Conservation (phyloP, 1,139 yeast genomes). For the Candida sp. region DNA sequence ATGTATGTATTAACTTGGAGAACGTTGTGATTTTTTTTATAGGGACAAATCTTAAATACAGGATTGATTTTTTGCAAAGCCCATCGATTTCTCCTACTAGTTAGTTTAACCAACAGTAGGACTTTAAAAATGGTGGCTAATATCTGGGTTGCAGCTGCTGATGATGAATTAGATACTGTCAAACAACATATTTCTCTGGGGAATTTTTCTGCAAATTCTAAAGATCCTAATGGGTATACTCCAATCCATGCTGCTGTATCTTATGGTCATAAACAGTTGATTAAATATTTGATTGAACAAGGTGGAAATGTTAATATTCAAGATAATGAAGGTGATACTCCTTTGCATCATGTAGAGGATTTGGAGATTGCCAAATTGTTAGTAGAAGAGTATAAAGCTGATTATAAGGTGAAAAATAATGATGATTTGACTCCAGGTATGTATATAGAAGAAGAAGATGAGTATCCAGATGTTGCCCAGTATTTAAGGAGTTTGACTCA, state of each 20-base stretch:
- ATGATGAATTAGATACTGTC: conserved; percentile 63
- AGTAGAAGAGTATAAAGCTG: conserved; percentile 66
- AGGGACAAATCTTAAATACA: no score
- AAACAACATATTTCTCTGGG: conserved; percentile 51
- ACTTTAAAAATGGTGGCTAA: conserved; percentile 45
- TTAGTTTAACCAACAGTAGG: no score
- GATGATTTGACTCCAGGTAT: conserved; percentile 74
- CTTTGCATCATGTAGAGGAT: conserved; percentile 87
- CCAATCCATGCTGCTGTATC: conserved; percentile 97
- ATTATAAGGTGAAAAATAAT: conserved; percentile 56
- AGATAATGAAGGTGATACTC: conserved; percentile 94
- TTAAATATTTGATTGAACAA: conserved; percentile 50
- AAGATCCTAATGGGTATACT: conserved; percentile 92
- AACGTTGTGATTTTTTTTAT: no score
- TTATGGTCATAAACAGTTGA: conserved; percentile 73
- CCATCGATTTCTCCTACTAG: no score
- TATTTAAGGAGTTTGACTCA: conserved; percentile 54
- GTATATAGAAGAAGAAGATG: conserved; percentile 79
- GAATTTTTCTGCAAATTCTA: conserved; percentile 58
- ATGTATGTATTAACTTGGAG: no score
- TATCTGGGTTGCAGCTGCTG: conserved; percentile 96
- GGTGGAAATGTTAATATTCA: conserved; percentile 82
- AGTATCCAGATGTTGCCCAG: conserved; percentile 71
- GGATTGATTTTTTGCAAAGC: no score
- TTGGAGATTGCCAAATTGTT: conserved; percentile 58